A percentile compares a stretch with the other conserved stretches of the same genome.
These are phyloP conservation scores for Drosera capensis DNA, from an alignment of 148 eudicot species.

Conservation along the genomic window DNA sequence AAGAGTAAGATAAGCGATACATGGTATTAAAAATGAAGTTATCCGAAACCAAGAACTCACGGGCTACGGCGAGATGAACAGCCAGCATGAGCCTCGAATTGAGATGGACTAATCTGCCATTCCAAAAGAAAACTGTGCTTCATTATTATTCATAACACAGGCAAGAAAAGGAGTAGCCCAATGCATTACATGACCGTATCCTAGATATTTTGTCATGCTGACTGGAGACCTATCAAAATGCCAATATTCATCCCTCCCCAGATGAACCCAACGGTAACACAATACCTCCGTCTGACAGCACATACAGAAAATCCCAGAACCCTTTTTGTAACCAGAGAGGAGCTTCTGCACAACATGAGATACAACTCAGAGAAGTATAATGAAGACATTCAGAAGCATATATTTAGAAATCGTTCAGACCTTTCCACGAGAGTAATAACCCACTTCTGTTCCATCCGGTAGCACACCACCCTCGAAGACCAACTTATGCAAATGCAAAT, in stretches of 20 bases:
- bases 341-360: constrained; percentile 32
- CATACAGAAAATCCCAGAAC: constrained; percentile 44
- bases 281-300: constrained; percentile 63
- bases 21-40: not conserved
- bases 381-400: not conserved
- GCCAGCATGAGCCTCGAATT: constrained; percentile 95
- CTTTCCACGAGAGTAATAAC: constrained; percentile 53
- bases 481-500: constrained; percentile 60
- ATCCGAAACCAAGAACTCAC: constrained; percentile 27
- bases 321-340: constrained; percentile 47
- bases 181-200: not conserved
- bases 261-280: too few relatives aligned
- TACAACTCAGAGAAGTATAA: constrained; percentile 2
- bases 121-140: not conserved
- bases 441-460: constrained; percentile 66
- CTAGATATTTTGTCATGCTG: too few relatives aligned
- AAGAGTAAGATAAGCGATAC: not conserved
- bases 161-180: constrained; percentile 1
- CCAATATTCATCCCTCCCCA: too few relatives aligned
- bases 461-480: constrained; percentile 56
- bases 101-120: constrained; percentile 83
- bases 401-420: constrained; percentile 13
- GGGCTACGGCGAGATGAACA: constrained; percentile 74
- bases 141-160: not conserved
- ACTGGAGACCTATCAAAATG: too few relatives aligned